Base-by-base conservation (phyloP, 306 rosid genomes). In the Lathyrus oleraceus region DNA sequence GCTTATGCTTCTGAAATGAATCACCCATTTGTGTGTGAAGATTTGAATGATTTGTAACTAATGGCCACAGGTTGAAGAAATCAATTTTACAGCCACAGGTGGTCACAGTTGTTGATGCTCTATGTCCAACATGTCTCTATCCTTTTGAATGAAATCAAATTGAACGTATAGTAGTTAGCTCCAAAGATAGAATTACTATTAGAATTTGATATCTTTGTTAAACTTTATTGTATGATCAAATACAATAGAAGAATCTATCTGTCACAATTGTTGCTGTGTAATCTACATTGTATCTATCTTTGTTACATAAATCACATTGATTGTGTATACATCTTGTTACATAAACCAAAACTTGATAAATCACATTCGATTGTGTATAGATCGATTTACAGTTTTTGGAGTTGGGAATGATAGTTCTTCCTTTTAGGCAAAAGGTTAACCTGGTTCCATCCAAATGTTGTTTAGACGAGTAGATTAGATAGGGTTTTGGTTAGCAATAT, bases 291-390 rank as follows among this genome's bases (percentile, higher is more conserved):
- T 25, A 17, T 47, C 69, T 70, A 69, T 68, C 52, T 54, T 70
- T 67, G 52, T 67, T 10, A 30, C 64, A 47, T 23, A 56, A 36
- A 58, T 74, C 30, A n/a, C 28, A 63, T 68, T 70, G 66, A 38
- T 57, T 74, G 15, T 7, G 58, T 39, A 35, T 51, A 0, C 5
- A 30, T 30, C 7, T 30, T 30, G 35, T 5, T 30, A 5, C 35
- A 30, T 30, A 5, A 30, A 1, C 0, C 6, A 30, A 30, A 30
- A 67, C 7, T 42, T 5, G 35, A 4, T 30, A 5, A 30, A 4
- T n/a, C n/a, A n/a, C n/a, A n/a, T n/a, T n/a, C n/a, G n/a, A n/a
- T n/a, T n/a, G n/a, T n/a, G n/a, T n/a, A n/a, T n/a, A n/a, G 28
- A 25, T 3, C 0, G 28, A 25, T 3, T 25, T 25, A 0, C 28